These are phyloP conservation scores for Lathyrus oleraceus DNA, from an alignment of 306 rosid genomes.

Conservation along the genomic window DNA sequence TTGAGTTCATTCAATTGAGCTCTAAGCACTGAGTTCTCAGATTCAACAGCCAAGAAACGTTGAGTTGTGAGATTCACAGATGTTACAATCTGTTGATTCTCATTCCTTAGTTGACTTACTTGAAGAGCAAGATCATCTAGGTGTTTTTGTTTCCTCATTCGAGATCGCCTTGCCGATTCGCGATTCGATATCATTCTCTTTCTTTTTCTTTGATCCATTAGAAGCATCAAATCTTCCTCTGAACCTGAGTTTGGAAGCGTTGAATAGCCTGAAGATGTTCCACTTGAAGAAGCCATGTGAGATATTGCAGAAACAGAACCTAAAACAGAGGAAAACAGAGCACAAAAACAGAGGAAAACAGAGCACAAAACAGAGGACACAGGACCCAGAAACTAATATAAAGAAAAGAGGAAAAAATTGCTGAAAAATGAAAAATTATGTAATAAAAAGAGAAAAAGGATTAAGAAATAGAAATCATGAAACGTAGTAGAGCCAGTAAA, in stretches of 20 bases:
- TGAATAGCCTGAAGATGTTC: constrained; percentile 69
- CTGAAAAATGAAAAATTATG: constrained; percentile 17
- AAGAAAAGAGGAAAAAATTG: neutral
- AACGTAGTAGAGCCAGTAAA: constrained; percentile 90
- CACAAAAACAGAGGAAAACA: neutral
- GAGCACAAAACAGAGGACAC: constrained; percentile 18
- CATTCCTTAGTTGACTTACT: constrained; percentile 54
- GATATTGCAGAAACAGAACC: neutral
- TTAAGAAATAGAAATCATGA: constrained; percentile 56
- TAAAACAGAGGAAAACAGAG: neutral
- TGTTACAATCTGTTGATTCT: constrained; percentile 60
- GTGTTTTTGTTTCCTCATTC: constrained; percentile 90
- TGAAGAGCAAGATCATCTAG: constrained; percentile 68
- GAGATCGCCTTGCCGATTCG: constrained; percentile 81
- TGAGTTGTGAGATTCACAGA: constrained; percentile 57
- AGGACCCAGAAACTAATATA: constrained; percentile 52
- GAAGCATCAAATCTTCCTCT: constrained; percentile 50
- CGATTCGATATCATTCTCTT: constrained; percentile 91
- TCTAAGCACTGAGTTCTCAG: constrained; percentile 73
- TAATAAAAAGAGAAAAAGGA: neutral
- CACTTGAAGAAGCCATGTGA: constrained; percentile 70
- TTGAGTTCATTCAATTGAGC: constrained; percentile 72
- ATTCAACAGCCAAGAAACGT: constrained; percentile 53
- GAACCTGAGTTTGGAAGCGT: constrained; percentile 61
- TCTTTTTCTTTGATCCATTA: constrained; percentile 74